phyloP scores from a whole-genome alignment of 495 filamentous ascomycete species.

The Bombardia bombarda region DNA sequence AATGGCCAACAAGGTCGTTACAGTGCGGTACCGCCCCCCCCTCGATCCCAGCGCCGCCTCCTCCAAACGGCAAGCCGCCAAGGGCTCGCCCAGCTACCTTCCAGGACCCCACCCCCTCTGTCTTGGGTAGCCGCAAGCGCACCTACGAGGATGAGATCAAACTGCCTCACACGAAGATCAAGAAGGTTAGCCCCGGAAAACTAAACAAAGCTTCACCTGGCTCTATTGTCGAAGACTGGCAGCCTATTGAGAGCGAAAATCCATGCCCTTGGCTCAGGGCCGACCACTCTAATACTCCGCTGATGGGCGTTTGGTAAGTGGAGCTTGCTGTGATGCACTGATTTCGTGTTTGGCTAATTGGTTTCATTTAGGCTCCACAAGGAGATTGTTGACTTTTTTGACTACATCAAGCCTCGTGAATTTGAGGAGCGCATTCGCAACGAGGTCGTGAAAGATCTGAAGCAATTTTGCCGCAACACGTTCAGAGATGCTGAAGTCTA shows the following conservation, averaged over 20 bases:
- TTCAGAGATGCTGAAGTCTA: constrained; percentile 52
- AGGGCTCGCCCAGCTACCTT: background rate
- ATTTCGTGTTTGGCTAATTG: constrained; percentile 1
- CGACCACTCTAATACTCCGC: constrained; percentile 41
- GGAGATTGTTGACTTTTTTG: constrained; percentile 82
- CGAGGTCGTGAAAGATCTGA: constrained; percentile 57
- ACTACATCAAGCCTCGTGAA: constrained; percentile 65
- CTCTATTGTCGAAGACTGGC: constrained; percentile 52
- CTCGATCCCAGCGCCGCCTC: too few species aligned
- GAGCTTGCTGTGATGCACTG: background rate
- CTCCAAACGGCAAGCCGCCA: background rate
- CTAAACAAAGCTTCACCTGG: constrained; percentile 38
- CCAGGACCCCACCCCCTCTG: constrained; percentile 10
- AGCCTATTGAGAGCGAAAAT: constrained; percentile 24
- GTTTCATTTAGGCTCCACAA: constrained; percentile 60
- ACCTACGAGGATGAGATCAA: constrained; percentile 64
- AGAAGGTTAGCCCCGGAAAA: too few species aligned
- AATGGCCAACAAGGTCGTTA: background rate
- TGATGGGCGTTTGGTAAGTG: constrained; percentile 44
- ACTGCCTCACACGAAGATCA: constrained; percentile 33
- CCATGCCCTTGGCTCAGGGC: constrained; percentile 53
- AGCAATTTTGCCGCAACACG: constrained; percentile 40
- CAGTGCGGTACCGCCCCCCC: background rate
- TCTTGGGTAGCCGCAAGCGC: constrained; percentile 49
- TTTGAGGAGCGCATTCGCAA: constrained; percentile 69